Evolutionary conservation across 208 protist genomes (phyloP).

Genomic region (Leishmania turanica): DNA sequence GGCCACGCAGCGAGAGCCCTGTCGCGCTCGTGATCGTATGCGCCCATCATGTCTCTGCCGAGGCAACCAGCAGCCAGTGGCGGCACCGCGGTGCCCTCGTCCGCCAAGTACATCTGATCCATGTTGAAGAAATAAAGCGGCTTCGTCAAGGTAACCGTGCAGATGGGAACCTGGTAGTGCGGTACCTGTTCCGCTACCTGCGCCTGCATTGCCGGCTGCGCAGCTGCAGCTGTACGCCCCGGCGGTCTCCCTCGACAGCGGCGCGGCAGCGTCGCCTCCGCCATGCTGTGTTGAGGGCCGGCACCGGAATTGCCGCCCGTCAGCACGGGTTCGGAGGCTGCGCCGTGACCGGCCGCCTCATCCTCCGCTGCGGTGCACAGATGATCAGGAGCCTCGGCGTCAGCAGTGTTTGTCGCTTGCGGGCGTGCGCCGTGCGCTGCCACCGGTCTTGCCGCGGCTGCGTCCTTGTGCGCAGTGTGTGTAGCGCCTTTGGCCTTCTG

Average conservation of each 20-base stretch:
- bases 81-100: neutral
- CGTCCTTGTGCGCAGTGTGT: neutral
- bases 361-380: neutral
- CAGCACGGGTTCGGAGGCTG: neutral
- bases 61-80: neutral
- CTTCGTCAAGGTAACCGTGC: conserved; percentile 19
- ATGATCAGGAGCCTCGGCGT: neutral
- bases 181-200: neutral
- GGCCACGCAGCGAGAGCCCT: neutral
- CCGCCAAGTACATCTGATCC: conserved; percentile 44
- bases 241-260: neutral
- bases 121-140: conserved; percentile 50
- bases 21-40: neutral
- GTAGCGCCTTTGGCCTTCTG: neutral
- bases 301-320: neutral
- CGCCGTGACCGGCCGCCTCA: neutral
- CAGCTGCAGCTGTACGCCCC: neutral
- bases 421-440: neutral
- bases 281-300: neutral
- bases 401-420: neutral
- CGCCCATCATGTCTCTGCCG: neutral
- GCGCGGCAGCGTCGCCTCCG: neutral
- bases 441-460: neutral
- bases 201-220: neutral
- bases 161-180: conserved; percentile 50